phyloP scores from a whole-genome alignment of 768 basidiomycete species.

The Leccinum longicurvipes region DNA sequence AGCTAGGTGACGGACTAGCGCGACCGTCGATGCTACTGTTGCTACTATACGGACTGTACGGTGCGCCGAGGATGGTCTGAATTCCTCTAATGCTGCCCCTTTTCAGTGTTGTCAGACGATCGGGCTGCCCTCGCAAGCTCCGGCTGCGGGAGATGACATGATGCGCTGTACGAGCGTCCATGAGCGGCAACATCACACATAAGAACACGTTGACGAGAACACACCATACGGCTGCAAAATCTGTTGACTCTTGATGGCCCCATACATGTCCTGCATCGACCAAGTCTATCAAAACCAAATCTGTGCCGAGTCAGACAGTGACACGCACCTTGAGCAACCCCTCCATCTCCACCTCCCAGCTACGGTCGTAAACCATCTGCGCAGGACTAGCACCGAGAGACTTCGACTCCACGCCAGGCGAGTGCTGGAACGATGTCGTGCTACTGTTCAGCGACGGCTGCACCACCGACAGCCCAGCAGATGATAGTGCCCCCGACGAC shows the following conservation, averaged over 20 bases:
- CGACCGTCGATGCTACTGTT: conserved; percentile 83
- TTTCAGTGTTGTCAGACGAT: conserved; percentile 76
- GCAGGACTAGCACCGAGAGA: conserved; percentile 30
- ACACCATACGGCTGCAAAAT: conserved; percentile 77
- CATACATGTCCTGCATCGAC: conserved; percentile 81
- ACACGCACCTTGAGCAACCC: conserved; percentile 68
- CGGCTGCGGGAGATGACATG: conserved; percentile 57
- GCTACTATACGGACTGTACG: conserved; percentile 81
- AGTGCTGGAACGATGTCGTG: conserved; percentile 59
- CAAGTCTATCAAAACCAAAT: not conserved
- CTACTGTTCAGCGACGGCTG: conserved; percentile 53
- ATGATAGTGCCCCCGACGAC: conserved; percentile 37
- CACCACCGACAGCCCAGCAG: conserved; percentile 31
- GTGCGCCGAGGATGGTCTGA: conserved; percentile 70
- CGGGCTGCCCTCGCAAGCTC: conserved; percentile 66
- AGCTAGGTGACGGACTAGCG: conserved; percentile 93
- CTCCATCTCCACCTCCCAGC: conserved; percentile 89
- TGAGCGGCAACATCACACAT: conserved; percentile 9
- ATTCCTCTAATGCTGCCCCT: conserved; percentile 89
- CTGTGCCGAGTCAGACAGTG: not conserved
- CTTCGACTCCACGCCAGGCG: conserved; percentile 40
- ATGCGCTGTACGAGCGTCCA: conserved; percentile 37
- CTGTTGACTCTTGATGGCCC: conserved; percentile 84
- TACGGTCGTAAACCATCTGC: conserved; percentile 53
- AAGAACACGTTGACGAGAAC: not conserved